Conservation (phyloP, 768 basidiomycete genomes). For the Calocera viscosa region DNA sequence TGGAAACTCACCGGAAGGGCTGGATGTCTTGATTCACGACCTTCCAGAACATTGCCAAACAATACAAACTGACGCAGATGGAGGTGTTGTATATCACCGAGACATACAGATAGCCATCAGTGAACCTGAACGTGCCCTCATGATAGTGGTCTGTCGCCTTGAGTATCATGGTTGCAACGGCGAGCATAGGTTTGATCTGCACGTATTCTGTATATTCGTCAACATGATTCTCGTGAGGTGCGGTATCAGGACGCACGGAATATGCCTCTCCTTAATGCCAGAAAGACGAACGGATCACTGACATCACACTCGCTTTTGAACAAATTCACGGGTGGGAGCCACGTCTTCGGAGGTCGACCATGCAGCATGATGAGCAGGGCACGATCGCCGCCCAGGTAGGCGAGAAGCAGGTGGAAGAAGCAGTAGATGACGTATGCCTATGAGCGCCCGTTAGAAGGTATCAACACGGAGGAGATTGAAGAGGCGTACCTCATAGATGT, state of each 20-base stretch:
- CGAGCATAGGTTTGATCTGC: constrained; percentile 85
- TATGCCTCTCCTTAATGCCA: constrained; percentile 90
- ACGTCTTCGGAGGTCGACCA: constrained; percentile 75
- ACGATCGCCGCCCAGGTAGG: constrained; percentile 84
- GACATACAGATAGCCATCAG: constrained; percentile 85
- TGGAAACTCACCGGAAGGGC: constrained; percentile 60
- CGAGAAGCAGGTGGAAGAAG: constrained; percentile 71
- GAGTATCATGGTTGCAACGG: constrained; percentile 67
- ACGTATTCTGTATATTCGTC: constrained; percentile 64
- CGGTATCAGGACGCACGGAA: constrained; percentile 48
- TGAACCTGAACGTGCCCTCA: constrained; percentile 73
- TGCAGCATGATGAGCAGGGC: constrained; percentile 85
- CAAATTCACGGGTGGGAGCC: constrained; percentile 75
- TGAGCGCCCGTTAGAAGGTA: background rate
- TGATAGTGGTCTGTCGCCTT: constrained; percentile 79
- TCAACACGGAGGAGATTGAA: background rate
- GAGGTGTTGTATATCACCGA: constrained; percentile 47
- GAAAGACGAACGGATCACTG: constrained; percentile 87
- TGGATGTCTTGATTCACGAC: constrained; percentile 79
- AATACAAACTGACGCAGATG: constrained; percentile 63
- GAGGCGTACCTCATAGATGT: constrained; percentile 78
- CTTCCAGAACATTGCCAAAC: constrained; percentile 94
- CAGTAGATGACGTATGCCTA: constrained; percentile 92
- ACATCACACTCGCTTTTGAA: constrained; percentile 79
- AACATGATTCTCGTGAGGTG: background rate